phyloP scores from a whole-genome alignment of 2,329 filamentous ascomycete species.

The Botrytis deweyae region DNA sequence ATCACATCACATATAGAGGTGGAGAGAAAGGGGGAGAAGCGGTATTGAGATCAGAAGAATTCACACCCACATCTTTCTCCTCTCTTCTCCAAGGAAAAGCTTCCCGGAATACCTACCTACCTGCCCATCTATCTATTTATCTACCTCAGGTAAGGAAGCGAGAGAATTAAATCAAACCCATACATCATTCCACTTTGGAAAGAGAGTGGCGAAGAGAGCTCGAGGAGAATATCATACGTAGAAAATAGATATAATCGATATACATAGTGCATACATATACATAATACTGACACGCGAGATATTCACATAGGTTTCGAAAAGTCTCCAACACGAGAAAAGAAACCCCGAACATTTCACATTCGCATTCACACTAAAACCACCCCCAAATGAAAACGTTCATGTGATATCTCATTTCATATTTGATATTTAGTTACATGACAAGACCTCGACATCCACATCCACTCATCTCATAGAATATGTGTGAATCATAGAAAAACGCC shows the following conservation, averaged over 20 bases:
- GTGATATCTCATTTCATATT: background rate
- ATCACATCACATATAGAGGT: background rate
- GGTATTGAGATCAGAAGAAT: no score
- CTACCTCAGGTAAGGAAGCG: background rate
- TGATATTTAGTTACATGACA: constrained; percentile 14
- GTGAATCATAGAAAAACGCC: constrained; percentile 9
- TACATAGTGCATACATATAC: background rate
- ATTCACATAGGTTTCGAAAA: background rate
- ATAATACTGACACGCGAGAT: background rate
- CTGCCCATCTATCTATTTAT: no score
- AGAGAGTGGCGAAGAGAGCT: background rate
- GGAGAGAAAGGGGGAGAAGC: background rate
- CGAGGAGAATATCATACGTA: background rate
- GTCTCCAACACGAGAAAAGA: background rate
- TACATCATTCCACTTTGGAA: background rate
- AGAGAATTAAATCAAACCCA: background rate
- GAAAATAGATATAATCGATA: background rate
- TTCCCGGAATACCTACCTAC: background rate
- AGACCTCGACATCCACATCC: background rate
- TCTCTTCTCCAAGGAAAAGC: background rate
- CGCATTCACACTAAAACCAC: background rate
- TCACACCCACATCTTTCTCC: background rate
- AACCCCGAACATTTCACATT: background rate
- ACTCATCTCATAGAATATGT: constrained; percentile 8
- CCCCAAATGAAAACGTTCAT: background rate